phyloP scores from a whole-genome alignment of 305 asterid species.

The Andrographis paniculata region DNA sequence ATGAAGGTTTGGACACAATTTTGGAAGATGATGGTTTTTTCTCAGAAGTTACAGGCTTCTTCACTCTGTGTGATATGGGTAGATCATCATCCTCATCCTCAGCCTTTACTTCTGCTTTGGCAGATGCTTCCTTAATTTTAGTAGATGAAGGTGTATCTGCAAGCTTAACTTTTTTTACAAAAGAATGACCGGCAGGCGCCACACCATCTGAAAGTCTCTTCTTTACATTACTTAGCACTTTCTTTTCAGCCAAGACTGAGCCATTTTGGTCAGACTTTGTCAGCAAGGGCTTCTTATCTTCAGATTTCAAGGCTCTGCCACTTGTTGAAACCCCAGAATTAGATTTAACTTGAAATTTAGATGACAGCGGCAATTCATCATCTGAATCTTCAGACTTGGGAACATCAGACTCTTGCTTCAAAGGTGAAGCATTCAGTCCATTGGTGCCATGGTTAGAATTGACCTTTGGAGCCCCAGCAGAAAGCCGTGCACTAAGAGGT shows the following conservation, averaged over 20 bases:
- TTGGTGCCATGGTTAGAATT: slow-evolving; percentile 31
- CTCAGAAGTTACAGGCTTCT: slow-evolving; percentile 37
- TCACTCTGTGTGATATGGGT: slow-evolving; percentile 76
- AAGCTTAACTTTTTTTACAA: slow-evolving; percentile 34
- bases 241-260: slow-evolving; percentile 36
- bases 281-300: slow-evolving; percentile 38
- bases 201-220: slow-evolving; percentile 37
- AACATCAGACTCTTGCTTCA: slow-evolving; percentile 25
- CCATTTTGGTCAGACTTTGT: slow-evolving; percentile 34
- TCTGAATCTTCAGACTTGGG: slow-evolving; percentile 72
- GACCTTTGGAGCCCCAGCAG: slow-evolving; percentile 9
- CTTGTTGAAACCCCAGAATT: slow-evolving; percentile 34
- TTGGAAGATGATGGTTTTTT: slow-evolving; percentile 42
- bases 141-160: slow-evolving; percentile 19
- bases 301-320: slow-evolving; percentile 29
- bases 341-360: slow-evolving; percentile 35
- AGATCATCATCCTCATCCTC: slow-evolving; percentile 56
- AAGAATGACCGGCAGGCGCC: slow-evolving; percentile 24
- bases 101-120: slow-evolving; percentile 47
- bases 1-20: slow-evolving; percentile 35
- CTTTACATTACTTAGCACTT: slow-evolving; percentile 27
- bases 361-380: slow-evolving; percentile 64
- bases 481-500: slow-evolving; percentile 55
- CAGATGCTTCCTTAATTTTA: too few relatives aligned
- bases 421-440: slow-evolving; percentile 30